These are phyloP conservation scores for Citeromyces matritensis DNA, from an alignment of 805 yeast genomes.

Conservation along the genomic window DNA sequence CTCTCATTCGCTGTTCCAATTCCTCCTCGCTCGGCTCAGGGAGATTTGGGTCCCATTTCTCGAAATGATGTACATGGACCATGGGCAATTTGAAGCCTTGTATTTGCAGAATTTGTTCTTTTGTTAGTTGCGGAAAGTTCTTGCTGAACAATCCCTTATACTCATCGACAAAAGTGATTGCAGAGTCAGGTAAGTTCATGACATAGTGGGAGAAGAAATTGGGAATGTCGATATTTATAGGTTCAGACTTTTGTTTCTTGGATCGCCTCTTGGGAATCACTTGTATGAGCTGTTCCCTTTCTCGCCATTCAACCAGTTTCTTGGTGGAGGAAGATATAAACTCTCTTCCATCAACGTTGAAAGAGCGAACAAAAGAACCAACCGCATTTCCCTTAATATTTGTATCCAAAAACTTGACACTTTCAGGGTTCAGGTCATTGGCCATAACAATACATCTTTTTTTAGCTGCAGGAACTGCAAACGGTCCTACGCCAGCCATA, in stretches of 20 bases:
- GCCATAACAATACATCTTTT: slow-evolving; percentile 71
- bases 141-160: slow-evolving; percentile 56
- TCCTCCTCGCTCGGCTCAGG: slow-evolving; percentile 54
- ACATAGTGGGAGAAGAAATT: slow-evolving; percentile 55
- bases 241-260: slow-evolving; percentile 8
- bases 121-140: slow-evolving; percentile 19
- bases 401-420: slow-evolving; percentile 50
- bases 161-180: slow-evolving; percentile 67
- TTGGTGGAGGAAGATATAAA: slow-evolving; percentile 29
- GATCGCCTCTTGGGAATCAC: slow-evolving; percentile 6
- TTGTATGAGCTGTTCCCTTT: slow-evolving; percentile 19
- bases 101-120: slow-evolving; percentile 15
- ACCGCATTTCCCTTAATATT: slow-evolving; percentile 59
- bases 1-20: slow-evolving; percentile 48
- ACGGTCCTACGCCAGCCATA: slow-evolving; percentile 98
- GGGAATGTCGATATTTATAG: slow-evolving; percentile 27
- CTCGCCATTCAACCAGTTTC: slow-evolving; percentile 30
- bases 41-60: slow-evolving; percentile 67
- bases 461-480: slow-evolving; percentile 91
- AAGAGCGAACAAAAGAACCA: slow-evolving; percentile 37
- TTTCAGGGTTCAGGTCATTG: slow-evolving; percentile 85
- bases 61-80: slow-evolving; percentile 86
- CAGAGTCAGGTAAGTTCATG: slow-evolving; percentile 93
- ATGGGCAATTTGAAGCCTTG: slow-evolving; percentile 49
- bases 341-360: slow-evolving; percentile 70